These are phyloP conservation scores for Trichoderma sp. DNA, from an alignment of 2,329 filamentous ascomycete species.

Conservation along the genomic window DNA sequence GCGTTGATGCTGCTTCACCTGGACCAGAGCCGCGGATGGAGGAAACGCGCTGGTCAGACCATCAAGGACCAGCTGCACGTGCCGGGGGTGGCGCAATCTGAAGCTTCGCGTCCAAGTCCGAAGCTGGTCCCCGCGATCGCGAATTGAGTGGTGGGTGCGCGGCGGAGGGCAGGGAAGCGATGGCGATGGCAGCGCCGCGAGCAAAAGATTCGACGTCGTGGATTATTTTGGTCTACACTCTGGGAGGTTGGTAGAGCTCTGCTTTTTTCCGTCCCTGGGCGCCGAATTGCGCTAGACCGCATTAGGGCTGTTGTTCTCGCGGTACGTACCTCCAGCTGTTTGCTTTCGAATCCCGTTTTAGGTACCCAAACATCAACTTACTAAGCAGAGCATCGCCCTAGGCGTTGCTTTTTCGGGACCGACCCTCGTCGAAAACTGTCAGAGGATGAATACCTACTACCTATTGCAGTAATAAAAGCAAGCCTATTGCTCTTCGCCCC, in stretches of 20 bases:
- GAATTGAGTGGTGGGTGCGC: conserved; percentile 11
- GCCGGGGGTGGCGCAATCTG: conserved; percentile 21
- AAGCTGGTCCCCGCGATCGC: conserved; percentile 25
- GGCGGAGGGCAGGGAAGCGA: background rate
- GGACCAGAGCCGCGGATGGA: conserved; percentile 35
- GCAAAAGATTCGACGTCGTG: conserved; percentile 13
- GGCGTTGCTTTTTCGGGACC: background rate
- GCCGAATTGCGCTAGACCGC: conserved; percentile 23
- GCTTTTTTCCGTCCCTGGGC: conserved; percentile 23
- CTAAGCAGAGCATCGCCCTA: background rate
- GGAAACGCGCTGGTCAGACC: conserved; percentile 33
- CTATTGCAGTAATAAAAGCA: background rate
- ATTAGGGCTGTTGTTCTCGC: background rate
- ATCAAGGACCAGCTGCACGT: conserved; percentile 34
- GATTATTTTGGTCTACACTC: conserved; percentile 25
- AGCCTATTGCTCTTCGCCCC: background rate
- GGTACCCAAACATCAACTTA: too few species aligned
- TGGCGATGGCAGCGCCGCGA: conserved; percentile 21
- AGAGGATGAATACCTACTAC: background rate
- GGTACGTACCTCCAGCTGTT: background rate
- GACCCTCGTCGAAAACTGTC: background rate
- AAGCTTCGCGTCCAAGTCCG: conserved; percentile 14
- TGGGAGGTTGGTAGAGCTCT: conserved; percentile 25
- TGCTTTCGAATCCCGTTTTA: background rate
- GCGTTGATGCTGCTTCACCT: conserved; percentile 25